Conservation (phyloP, 257 asterid species). For the Solanum infundibuliforme region DNA sequence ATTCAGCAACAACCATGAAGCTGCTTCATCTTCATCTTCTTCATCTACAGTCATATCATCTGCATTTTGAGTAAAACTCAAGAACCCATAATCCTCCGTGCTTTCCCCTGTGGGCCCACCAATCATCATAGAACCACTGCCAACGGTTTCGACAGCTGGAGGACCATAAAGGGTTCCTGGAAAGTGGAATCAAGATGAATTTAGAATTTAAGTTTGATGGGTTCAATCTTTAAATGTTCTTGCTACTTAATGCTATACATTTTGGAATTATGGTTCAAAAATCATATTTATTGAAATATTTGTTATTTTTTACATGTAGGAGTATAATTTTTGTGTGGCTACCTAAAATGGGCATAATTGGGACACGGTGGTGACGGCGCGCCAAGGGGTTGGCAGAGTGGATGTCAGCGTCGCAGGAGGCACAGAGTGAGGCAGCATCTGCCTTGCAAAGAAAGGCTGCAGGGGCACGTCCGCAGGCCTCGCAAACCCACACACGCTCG, state of each 20-base stretch:
- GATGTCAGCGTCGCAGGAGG: slow-evolving; percentile 58
- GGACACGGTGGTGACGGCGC: slow-evolving; percentile 77
- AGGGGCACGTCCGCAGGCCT: slow-evolving; percentile 52
- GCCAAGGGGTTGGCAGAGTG: slow-evolving; percentile 81
- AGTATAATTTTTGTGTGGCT: background rate
- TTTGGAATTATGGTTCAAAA: background rate
- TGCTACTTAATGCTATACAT: background rate
- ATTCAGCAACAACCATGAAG: slow-evolving; percentile 55
- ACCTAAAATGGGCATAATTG: slow-evolving; percentile 26
- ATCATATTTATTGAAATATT: background rate
- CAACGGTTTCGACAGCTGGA: background rate
- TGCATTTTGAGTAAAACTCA: slow-evolving; percentile 12
- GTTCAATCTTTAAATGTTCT: background rate
- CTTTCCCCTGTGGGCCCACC: background rate
- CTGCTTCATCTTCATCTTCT: slow-evolving; percentile 59
- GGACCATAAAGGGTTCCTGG: slow-evolving; percentile 16
- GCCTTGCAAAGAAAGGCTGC: slow-evolving; percentile 72
- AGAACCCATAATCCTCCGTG: slow-evolving; percentile 12
- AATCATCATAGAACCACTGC: slow-evolving; percentile 2
- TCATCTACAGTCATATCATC: slow-evolving; percentile 16
- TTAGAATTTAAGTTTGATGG: background rate
- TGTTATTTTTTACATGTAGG: background rate
- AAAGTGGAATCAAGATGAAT: background rate
- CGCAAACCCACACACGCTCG: slow-evolving; percentile 45
- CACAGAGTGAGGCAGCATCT: slow-evolving; percentile 70